Evolutionary conservation across 371 early-diverging fungal genomes (phyloP), one percentile per base, ranked within the genome.

Genomic region (Funneliformis caledonium): DNA sequence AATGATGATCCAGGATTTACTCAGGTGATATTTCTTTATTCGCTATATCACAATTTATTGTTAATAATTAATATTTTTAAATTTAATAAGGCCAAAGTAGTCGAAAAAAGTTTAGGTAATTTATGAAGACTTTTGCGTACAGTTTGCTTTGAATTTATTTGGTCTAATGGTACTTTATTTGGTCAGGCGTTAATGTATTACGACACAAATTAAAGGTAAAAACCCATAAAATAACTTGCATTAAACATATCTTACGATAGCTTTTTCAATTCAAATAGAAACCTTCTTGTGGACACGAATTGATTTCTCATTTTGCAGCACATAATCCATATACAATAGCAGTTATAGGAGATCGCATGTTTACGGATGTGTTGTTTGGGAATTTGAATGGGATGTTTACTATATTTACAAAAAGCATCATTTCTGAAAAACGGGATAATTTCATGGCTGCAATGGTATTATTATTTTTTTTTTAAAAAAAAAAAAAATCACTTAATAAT

Each of bases 281-380:
- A 83, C 98, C 98, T 0, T 87, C 88, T 0, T 94, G 96, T 22
- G 96, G 93, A 0, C 81, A 85, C 3, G 89, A 87, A 45, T 85
- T 60, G 1, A 83, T 85, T 33, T 86, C 91, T 47, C 65, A 81
- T 10, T 61, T 79, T 81, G 10, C 74, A 74, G 4, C n/a, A 70
- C 45, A 84, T 76, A 37, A 78, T 9, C 85, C 91, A 0, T 37
- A 65, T 0, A 81, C 90, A 65, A 87, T 95, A 10, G 95, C 92
- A 0, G 89, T 97, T 69, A 93, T 96, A 0, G 98, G 98, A 8
- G 98, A 97, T 82, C 91, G 98, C 2, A 85, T 96, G 22, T 82
- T 95, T 33, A 98, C 98, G 0, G 98, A 98, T 80, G 86, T 97
- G 0, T 86, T 95, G 7, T 93, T 93, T 89, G 98, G 94, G 1